These are phyloP conservation scores for Pyrrhoderma noxium DNA, from an alignment of 1,284 basidiomycete genomes.

Conservation along the genomic window DNA sequence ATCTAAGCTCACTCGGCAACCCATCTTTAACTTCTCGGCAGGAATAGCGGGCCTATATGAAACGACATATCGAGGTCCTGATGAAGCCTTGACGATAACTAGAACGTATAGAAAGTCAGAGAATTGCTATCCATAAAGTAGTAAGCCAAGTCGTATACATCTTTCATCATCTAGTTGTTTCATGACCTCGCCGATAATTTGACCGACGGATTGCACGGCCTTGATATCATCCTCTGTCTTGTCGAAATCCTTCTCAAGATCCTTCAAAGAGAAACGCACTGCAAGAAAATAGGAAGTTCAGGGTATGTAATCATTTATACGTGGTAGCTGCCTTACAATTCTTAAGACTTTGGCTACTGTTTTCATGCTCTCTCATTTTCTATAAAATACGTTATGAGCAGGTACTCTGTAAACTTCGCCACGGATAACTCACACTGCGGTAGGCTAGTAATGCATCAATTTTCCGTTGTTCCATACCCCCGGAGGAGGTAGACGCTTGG, in stretches of 20 bases:
- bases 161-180: slow-evolving; percentile 98
- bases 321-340: slow-evolving; percentile 49
- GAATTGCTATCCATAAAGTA: neutral
- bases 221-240: slow-evolving; percentile 99
- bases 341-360: slow-evolving; percentile 78
- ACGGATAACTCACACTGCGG: slow-evolving; percentile 42
- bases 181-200: slow-evolving; percentile 98
- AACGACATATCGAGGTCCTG: slow-evolving; percentile 98
- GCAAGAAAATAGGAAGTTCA: neutral
- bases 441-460: slow-evolving; percentile 61
- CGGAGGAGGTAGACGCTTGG: slow-evolving; percentile 24
- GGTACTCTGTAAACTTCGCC: neutral
- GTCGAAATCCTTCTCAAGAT: slow-evolving; percentile 83
- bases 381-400: slow-evolving; percentile 27
- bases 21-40: slow-evolving; percentile 88
- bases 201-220: slow-evolving; percentile 96
- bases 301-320: neutral
- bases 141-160: slow-evolving; percentile 52
- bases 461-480: slow-evolving; percentile 45
- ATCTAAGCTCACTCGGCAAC: slow-evolving; percentile 94
- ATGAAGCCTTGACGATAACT: slow-evolving; percentile 99
- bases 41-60: slow-evolving; percentile 92
- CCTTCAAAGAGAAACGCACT: slow-evolving; percentile 83
- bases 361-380: slow-evolving; percentile 90
- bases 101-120: neutral